A percentile compares a stretch with the other conserved stretches of the same genome.
Conservation (phyloP, 495 filamentous ascomycete species). For the Emericellopsis terricola region DNA sequence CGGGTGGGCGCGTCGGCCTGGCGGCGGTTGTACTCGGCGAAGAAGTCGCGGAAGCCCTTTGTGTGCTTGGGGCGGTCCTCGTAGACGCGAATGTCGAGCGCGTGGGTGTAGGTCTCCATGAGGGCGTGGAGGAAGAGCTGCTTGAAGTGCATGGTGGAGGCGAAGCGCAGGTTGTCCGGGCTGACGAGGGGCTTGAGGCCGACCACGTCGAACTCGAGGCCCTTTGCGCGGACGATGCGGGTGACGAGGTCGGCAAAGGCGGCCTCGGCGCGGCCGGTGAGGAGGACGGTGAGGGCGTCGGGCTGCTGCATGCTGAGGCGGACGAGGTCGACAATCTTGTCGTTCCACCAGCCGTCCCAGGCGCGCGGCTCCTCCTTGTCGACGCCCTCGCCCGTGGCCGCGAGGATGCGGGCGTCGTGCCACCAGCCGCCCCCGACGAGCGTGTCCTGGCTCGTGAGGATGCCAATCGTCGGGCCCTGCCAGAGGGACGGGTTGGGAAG, state of each 20-base stretch:
- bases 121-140: conserved; percentile 61
- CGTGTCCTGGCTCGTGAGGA: conserved; percentile 51
- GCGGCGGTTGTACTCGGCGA: conserved; percentile 49
- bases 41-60: conserved; percentile 66
- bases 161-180: conserved; percentile 56
- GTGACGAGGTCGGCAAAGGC: conserved; percentile 66
- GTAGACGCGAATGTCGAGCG: conserved; percentile 61
- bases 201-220: conserved; percentile 76
- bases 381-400: conserved; percentile 68
- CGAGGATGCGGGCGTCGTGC: conserved; percentile 78
- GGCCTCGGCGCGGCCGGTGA: conserved; percentile 72
- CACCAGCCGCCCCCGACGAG: conserved; percentile 91
- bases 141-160: conserved; percentile 75
- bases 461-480: conserved; percentile 56
- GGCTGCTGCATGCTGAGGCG: conserved; percentile 69
- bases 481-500: conserved; percentile 81
- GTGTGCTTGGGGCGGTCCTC: conserved; percentile 45
- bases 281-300: conserved; percentile 68
- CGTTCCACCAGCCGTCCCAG: conserved; percentile 97
- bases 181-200: conserved; percentile 72
- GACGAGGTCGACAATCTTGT: conserved; percentile 73
- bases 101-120: conserved; percentile 64
- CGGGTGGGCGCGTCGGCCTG: conserved; percentile 24
- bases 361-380: conserved; percentile 66
- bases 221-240: conserved; percentile 61